Evolutionary conservation across 1,139 yeast species (phyloP).

Genomic region (Kurtzmaniella quercitrusa): DNA sequence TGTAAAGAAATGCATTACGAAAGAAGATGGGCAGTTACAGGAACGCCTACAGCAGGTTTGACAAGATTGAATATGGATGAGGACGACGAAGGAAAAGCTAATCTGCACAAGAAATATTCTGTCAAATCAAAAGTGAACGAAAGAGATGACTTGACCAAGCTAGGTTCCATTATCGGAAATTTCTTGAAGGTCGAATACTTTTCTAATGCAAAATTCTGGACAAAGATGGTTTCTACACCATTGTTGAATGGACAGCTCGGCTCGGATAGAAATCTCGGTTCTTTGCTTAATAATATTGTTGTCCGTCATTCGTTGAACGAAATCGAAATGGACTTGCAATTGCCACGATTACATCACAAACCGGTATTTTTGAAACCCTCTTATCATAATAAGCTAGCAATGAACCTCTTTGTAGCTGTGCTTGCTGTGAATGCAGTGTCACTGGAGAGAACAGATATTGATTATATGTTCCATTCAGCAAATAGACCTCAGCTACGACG

Average conservation of each 20-base stretch:
- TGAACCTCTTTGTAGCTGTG: constrained; percentile 61
- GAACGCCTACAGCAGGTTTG: constrained; percentile 71
- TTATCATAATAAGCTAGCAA: constrained; percentile 53
- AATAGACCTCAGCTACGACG: constrained; percentile 52
- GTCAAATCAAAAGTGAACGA: constrained; percentile 34
- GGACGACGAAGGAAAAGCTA: constrained; percentile 24
- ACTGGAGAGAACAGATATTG: constrained; percentile 61
- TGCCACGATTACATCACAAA: constrained; percentile 58
- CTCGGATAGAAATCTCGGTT: constrained; percentile 33
- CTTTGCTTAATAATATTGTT: constrained; percentile 42
- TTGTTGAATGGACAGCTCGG: constrained; percentile 35
- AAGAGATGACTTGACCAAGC: constrained; percentile 45
- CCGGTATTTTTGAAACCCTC: constrained; percentile 59
- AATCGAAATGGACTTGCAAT: constrained; percentile 47
- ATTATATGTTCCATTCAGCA: constrained; percentile 65
- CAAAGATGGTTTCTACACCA: constrained; percentile 42
- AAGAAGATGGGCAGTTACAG: constrained; percentile 69
- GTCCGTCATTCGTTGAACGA: constrained; percentile 54
- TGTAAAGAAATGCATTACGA: constrained; percentile 51
- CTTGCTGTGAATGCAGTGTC: constrained; percentile 71
- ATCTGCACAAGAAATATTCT: constrained; percentile 33
- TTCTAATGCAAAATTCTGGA: constrained; percentile 46
- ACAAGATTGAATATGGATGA: constrained; percentile 56
- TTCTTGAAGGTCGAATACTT: constrained; percentile 56
- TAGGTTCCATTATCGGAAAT: constrained; percentile 50